Evolutionary conservation across 176 grass and related monocot species (phyloP), one percentile per base, ranked within the genome.

Genomic region (Zea luxurians): DNA sequence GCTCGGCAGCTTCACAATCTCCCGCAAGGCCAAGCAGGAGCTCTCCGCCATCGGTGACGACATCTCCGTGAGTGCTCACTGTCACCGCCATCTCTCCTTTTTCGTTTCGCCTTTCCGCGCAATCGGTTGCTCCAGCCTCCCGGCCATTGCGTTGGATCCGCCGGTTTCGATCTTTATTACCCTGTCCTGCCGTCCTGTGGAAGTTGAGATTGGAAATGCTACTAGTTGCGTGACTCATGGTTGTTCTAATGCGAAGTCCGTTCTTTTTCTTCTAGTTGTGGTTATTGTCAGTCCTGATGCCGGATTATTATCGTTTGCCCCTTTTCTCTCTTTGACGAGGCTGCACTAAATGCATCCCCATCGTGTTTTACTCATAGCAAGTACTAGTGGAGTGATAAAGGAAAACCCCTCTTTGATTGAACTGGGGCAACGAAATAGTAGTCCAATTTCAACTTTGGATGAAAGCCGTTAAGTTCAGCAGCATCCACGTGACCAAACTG

Each of bases 21-120:
- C 96, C 43, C 83, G 82, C 78, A 99, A 95, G 69, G 96, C 96
- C 78, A 99, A 99, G 85, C 78, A 94, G 82, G 96, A 99, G 86
- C 89, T 99, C 86, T 82, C 92, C 68, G 89, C 96, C 86, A 99
- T 99, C 74, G 89, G 96, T 60, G 96, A 63, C 43, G 96, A 99
- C 75, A 74, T 99, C 72, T 95, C 96, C 47, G 96, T 99, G 64
- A 87, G 93, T 76, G 13, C 5, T 37, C 20, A 0, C 44, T 44
- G 4, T 16, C 46, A 21, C 68, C 46, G 6, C 12, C 46, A 2
- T 10, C 20, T 53, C 16, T 13, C 13, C 8, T 15, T 18, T 15
- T 10, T 16, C n/a, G 12, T 61, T 12, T 52, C 13, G 7, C 37
- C 54, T 48, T 7, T 38, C 34, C 37, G 43, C 54, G 73, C 17